phyloP scores from a whole-genome alignment of 108 stramenopile species.

The Cyclotella baltica region DNA sequence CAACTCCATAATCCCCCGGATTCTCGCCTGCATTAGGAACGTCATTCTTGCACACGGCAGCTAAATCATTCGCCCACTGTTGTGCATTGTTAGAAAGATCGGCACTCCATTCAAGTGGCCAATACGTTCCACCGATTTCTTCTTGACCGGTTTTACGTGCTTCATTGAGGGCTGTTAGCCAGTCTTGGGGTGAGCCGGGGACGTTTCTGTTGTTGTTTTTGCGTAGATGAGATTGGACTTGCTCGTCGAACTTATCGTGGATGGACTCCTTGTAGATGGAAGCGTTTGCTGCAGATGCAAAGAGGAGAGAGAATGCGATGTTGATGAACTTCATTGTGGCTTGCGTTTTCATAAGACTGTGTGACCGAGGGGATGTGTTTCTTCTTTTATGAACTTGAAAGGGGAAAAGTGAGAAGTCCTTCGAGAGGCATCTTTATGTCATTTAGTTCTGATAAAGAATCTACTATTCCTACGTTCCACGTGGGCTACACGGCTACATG shows the following conservation, averaged over 20 bases:
- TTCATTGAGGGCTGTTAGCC: neutral
- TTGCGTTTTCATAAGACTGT: no score
- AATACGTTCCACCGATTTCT: neutral
- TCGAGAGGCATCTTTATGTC: no score
- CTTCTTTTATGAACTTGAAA: no score
- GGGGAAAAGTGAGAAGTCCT: no score
- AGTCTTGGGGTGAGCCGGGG: constrained; percentile 2
- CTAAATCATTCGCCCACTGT: neutral
- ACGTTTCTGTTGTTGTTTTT: neutral
- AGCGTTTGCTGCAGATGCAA: no score
- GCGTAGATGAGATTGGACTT: constrained; percentile 11
- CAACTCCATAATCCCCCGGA: neutral
- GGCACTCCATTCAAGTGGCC: neutral
- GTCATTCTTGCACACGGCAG: neutral
- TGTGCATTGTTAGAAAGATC: neutral
- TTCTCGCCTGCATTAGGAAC: neutral
- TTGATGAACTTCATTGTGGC: no score
- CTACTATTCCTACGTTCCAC: no score
- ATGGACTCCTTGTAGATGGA: no score
- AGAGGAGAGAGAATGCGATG: no score
- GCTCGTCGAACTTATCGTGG: constrained; percentile 4
- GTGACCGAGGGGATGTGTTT: no score
- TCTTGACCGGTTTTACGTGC: constrained; percentile 1
- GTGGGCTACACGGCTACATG: no score
- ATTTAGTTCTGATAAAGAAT: no score